Evolutionary conservation across 2,329 filamentous ascomycete species (phyloP).

Genomic region (Sclerotinia trifoliorum): DNA sequence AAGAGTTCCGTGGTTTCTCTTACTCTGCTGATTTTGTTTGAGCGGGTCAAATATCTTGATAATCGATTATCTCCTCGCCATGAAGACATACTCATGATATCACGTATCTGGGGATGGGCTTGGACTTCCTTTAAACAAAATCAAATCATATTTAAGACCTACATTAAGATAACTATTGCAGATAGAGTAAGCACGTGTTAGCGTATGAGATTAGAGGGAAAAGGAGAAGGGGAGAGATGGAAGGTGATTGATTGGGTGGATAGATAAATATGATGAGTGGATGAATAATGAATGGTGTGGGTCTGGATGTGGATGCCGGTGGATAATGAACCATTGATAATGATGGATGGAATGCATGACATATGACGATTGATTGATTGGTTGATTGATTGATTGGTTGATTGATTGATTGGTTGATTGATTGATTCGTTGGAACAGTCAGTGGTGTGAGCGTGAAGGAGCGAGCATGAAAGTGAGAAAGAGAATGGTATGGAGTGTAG

Average conservation of each 20-base stretch:
- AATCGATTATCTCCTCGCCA: not conserved
- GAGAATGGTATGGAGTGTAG: too few species aligned
- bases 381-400: too few species aligned
- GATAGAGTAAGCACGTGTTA: not conserved
- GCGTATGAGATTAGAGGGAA: not conserved
- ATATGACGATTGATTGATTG: conserved; percentile 14
- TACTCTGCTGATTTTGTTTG: conserved; percentile 54
- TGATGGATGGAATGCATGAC: conserved; percentile 15
- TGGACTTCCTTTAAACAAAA: not conserved
- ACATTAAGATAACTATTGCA: not conserved
- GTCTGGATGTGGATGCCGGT: not conserved
- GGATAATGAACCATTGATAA: conserved; percentile 17
- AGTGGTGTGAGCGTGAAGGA: not conserved
- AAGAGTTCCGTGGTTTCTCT: conserved; percentile 98
- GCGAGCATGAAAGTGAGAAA: not conserved
- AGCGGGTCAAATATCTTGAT: conserved; percentile 17
- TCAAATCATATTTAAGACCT: not conserved
- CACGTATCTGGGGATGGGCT: not conserved
- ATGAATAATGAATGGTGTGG: conserved; percentile 10
- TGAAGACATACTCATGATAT: not conserved
- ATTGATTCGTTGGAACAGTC: not conserved
- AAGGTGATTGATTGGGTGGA: not conserved
- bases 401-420: not conserved
- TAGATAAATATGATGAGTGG: not conserved
- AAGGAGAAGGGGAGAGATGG: not conserved